Evolutionary conservation across 2,329 filamentous ascomycete genomes (phyloP).

Genomic region (Dryadomyces sulphureus): DNA sequence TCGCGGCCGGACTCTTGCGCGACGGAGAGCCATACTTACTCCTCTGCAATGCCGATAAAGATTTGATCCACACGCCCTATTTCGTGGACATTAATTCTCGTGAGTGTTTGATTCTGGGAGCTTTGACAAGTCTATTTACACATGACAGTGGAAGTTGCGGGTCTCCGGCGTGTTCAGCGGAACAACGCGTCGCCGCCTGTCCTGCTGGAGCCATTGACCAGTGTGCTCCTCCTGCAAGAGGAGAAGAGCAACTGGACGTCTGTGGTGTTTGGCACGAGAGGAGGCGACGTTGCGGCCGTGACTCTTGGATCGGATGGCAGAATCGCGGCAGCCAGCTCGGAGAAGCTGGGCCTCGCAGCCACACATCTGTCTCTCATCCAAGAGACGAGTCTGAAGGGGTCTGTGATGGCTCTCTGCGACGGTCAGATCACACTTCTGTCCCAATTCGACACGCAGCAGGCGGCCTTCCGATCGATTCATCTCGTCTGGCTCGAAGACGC

Average conservation of each 20-base stretch:
- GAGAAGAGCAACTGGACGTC: constrained; percentile 15
- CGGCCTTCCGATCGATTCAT: constrained; percentile 23
- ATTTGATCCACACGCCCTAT: neutral
- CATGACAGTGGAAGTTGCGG: neutral
- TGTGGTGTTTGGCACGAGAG: constrained; percentile 32
- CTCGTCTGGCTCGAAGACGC: constrained; percentile 38
- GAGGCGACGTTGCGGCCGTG: constrained; percentile 33
- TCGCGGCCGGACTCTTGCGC: constrained; percentile 21
- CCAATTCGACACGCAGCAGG: constrained; percentile 17
- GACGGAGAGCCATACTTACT: constrained; percentile 20
- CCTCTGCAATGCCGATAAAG: constrained; percentile 12
- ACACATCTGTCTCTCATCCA: constrained; percentile 12
- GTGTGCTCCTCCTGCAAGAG: constrained; percentile 18
- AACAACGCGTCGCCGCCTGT: neutral
- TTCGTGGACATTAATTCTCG: constrained; percentile 12
- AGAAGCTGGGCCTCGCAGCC: constrained; percentile 14
- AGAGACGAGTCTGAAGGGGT: constrained; percentile 8
- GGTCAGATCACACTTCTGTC: constrained; percentile 28
- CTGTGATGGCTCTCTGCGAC: constrained; percentile 33
- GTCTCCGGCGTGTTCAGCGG: neutral
- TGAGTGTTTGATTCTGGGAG: constrained; percentile 12
- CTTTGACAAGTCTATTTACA: neutral
- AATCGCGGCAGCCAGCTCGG: constrained; percentile 12
- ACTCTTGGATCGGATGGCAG: constrained; percentile 11
- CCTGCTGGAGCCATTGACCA: constrained; percentile 29